Percentiles rank a stretch among this genome's conserved stretches.
Evolutionary conservation across 352 stramenopile genomes (phyloP).

Genomic region (Globisporangium spiculum): DNA sequence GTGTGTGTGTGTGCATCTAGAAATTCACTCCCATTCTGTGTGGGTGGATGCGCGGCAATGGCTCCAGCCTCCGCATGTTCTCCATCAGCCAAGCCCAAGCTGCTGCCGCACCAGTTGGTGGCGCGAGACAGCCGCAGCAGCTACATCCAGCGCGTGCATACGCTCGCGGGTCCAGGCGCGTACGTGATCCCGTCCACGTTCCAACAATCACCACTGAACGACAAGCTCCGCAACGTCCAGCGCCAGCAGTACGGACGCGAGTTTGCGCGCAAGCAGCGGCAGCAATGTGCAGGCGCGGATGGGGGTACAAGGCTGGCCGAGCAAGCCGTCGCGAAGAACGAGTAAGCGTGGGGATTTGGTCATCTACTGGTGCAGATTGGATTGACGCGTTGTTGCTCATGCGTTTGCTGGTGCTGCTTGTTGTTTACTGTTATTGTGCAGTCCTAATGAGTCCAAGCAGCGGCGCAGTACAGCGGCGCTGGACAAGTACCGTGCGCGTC

Average conservation of each 20-base stretch:
- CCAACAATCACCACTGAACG: conserved; percentile 26
- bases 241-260: conserved; percentile 51
- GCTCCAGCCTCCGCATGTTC: not conserved
- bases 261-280: conserved; percentile 29
- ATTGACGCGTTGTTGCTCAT: not conserved
- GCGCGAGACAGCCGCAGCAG: conserved; percentile 27
- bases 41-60: not conserved
- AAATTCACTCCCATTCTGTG: not conserved
- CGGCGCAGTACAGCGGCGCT: not conserved
- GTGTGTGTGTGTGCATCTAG: too few species aligned
- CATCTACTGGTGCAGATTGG: not conserved
- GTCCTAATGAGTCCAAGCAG: not conserved
- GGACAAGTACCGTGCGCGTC: conserved; percentile 34
- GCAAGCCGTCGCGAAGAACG: not conserved
- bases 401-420: not conserved
- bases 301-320: conserved; percentile 3
- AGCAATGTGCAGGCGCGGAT: not conserved
- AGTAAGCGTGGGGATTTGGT: not conserved
- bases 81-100: not conserved
- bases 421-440: not conserved
- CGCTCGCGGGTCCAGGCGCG: conserved; percentile 41
- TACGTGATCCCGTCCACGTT: conserved; percentile 67
- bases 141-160: conserved; percentile 55
- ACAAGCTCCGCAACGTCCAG: conserved; percentile 42
- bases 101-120: conserved; percentile 30